Conservation (phyloP, 2,329 filamentous ascomycete genomes). For the Fusarium heterosporum region DNA sequence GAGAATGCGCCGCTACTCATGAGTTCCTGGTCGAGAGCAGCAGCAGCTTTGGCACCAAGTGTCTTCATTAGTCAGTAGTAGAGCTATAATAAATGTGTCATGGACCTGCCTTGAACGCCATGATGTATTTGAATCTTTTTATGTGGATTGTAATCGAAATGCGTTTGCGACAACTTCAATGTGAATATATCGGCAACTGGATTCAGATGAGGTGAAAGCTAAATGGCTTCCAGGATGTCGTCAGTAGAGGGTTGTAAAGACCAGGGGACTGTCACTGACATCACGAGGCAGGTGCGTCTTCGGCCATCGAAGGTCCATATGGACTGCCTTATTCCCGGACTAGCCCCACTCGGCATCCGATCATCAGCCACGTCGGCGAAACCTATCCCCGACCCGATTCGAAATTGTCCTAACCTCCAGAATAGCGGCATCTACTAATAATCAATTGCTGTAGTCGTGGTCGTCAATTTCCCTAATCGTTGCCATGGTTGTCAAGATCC, state of each 20-base stretch:
- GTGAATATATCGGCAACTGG: not conserved
- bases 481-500: conserved; percentile 90
- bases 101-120: conserved; percentile 51
- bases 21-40: conserved; percentile 90
- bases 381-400: conserved; percentile 48
- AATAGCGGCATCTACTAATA: conserved; percentile 17
- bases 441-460: conserved; percentile 19
- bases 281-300: conserved; percentile 24
- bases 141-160: not conserved
- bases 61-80: conserved; percentile 66
- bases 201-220: conserved; percentile 19
- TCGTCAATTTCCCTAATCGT: conserved; percentile 34
- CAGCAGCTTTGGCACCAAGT: conserved; percentile 86
- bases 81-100: conserved; percentile 3
- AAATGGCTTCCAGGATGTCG: conserved; percentile 21
- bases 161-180: not conserved
- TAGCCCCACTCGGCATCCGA: not conserved
- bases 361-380: conserved; percentile 53
- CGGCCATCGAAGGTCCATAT: not conserved
- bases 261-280: conserved; percentile 41
- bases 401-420: conserved; percentile 49
- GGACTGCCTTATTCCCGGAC: conserved; percentile 5
- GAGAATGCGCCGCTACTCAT: conserved; percentile 92
- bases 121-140: conserved; percentile 42
- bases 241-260: conserved; percentile 28